Evolutionary conservation across 2,329 filamentous ascomycete species (phyloP).

Genomic region (Aureobasidium sp.): DNA sequence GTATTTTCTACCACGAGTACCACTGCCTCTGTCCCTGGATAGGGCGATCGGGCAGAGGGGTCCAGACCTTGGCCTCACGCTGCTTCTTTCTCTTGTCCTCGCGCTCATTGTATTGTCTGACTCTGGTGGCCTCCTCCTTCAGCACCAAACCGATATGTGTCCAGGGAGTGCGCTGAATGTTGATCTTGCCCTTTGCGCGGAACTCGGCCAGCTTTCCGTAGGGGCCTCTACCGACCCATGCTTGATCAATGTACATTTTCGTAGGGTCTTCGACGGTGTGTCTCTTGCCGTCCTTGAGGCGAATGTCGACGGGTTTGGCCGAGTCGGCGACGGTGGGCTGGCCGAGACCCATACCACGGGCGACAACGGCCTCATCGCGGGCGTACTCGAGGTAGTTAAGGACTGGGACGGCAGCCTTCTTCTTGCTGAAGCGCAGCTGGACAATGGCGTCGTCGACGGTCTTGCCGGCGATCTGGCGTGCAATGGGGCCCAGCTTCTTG

Average conservation of each 20-base stretch:
- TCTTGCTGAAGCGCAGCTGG: slow-evolving; percentile 94
- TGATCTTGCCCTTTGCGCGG: slow-evolving; percentile 67
- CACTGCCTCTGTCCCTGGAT: slow-evolving; percentile 81
- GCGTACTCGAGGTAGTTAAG: slow-evolving; percentile 73
- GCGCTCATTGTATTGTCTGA: slow-evolving; percentile 72
- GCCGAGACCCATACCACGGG: slow-evolving; percentile 74
- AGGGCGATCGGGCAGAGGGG: slow-evolving; percentile 77
- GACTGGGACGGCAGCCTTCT: slow-evolving; percentile 80
- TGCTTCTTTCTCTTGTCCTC: slow-evolving; percentile 66
- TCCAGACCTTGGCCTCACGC: slow-evolving; percentile 75
- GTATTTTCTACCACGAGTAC: slow-evolving; percentile 68
- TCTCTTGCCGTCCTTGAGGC: slow-evolving; percentile 67
- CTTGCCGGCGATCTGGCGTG: slow-evolving; percentile 87
- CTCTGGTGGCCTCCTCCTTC: slow-evolving; percentile 88
- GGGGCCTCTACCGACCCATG: slow-evolving; percentile 79
- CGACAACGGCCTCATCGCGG: slow-evolving; percentile 70
- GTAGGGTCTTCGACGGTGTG: slow-evolving; percentile 66
- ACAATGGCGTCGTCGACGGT: slow-evolving; percentile 86
- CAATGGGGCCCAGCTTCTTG: slow-evolving; percentile 85
- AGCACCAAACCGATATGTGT: slow-evolving; percentile 72
- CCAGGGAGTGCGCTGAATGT: slow-evolving; percentile 61
- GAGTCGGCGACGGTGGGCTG: slow-evolving; percentile 20
- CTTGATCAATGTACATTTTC: slow-evolving; percentile 83
- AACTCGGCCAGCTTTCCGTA: slow-evolving; percentile 58
- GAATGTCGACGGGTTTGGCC: slow-evolving; percentile 50